phyloP scores from a whole-genome alignment of 257 asterid species.

The Solanum tarapatanum region DNA sequence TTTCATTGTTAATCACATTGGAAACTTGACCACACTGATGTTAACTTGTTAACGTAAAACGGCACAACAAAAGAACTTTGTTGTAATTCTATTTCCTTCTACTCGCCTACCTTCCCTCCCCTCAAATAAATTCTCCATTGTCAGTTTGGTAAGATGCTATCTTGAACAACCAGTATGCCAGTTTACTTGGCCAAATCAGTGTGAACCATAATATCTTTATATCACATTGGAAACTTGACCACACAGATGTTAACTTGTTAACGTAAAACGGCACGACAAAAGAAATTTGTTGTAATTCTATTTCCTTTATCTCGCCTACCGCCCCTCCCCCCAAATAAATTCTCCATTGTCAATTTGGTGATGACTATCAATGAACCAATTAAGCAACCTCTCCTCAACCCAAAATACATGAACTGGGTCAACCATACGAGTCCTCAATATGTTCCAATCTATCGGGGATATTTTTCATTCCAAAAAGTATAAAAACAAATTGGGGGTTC shows the following conservation, averaged over 20 bases:
- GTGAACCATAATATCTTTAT: background rate
- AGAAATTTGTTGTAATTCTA: background rate
- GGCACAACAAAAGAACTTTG: background rate
- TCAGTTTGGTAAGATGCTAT: background rate
- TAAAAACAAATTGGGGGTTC: background rate
- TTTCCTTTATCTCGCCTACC: background rate
- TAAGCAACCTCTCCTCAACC: background rate
- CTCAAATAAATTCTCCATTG: background rate
- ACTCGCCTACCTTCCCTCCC: background rate
- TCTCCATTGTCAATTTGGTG: background rate
- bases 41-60: background rate
- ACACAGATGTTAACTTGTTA: background rate
- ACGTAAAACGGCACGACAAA: background rate
- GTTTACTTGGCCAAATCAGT: background rate
- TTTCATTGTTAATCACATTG: background rate
- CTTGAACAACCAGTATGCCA: background rate
- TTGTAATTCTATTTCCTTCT: background rate
- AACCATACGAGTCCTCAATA: background rate
- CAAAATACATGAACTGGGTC: background rate
- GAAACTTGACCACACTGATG: background rate
- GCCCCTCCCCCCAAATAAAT: background rate
- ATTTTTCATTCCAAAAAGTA: background rate
- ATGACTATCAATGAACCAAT: background rate
- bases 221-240: background rate
- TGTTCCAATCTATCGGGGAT: background rate